Percentiles rank a stretch among this genome's conserved stretches.
phyloP scores from a whole-genome alignment of 139 green algal genomes.

The Coccomyxa sp. region DNA sequence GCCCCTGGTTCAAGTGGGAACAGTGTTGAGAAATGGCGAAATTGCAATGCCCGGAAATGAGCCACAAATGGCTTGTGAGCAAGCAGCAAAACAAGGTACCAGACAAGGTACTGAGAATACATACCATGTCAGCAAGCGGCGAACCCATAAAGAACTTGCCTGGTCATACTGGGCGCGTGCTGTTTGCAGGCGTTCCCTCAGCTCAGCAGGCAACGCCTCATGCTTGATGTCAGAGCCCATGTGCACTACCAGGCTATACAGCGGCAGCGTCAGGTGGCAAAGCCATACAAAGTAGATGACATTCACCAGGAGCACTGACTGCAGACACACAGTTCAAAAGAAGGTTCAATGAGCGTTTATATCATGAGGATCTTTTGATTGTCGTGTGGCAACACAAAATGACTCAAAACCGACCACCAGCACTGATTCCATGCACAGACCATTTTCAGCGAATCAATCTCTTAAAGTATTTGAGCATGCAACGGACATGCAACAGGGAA shows the following conservation, averaged over 20 bases:
- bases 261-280: slow-evolving; percentile 1
- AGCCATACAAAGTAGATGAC: slow-evolving; percentile 1
- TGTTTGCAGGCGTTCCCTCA: slow-evolving; percentile 19
- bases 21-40: too few species aligned
- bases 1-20: too few species aligned
- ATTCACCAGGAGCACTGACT: neutral
- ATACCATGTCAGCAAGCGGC: too few species aligned
- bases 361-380: neutral
- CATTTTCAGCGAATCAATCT: too few species aligned
- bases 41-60: too few species aligned
- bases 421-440: neutral
- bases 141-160: too few species aligned
- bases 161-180: neutral
- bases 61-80: too few species aligned
- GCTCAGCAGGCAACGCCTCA: neutral
- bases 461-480: too few species aligned
- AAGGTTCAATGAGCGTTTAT: neutral
- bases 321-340: neutral
- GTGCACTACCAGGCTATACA: slow-evolving; percentile 12
- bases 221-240: slow-evolving; percentile 16
- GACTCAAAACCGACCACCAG: neutral
- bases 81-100: too few species aligned
- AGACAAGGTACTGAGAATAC: too few species aligned
- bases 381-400: neutral
- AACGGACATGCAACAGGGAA: too few species aligned